phyloP scores from a whole-genome alignment of 371 early-diverging fungal species.

The Fennellomyces sp. region DNA sequence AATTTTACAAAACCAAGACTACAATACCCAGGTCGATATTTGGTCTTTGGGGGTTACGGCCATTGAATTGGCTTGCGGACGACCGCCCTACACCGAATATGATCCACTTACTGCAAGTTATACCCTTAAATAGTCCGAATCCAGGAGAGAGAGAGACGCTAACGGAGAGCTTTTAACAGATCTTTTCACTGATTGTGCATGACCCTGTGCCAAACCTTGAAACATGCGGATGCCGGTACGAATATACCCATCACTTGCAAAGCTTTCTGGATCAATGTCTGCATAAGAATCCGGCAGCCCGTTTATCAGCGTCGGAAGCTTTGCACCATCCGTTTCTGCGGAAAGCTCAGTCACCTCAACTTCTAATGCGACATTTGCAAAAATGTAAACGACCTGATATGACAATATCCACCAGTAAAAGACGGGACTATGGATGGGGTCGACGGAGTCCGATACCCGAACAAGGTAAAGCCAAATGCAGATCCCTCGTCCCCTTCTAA shows the following conservation, averaged over 20 bases:
- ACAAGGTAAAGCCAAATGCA: too few species aligned
- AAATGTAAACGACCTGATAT: not conserved
- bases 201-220: slow-evolving; percentile 34
- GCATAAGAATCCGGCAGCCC: slow-evolving; percentile 65
- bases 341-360: slow-evolving; percentile 23
- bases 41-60: slow-evolving; percentile 97
- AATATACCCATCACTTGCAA: slow-evolving; percentile 16
- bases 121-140: not conserved
- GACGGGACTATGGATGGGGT: not conserved
- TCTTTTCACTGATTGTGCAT: slow-evolving; percentile 38
- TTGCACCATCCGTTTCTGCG: slow-evolving; percentile 66
- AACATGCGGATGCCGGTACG: slow-evolving; percentile 4
- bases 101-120: slow-evolving; percentile 76
- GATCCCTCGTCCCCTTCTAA: not conserved
- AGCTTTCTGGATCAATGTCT: slow-evolving; percentile 47
- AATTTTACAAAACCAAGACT: slow-evolving; percentile 74
- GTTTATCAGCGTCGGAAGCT: slow-evolving; percentile 70
- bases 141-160: not conserved
- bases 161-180: slow-evolving; percentile 13
- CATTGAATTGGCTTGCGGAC: slow-evolving; percentile 92
- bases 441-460: not conserved
- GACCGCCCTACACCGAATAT: slow-evolving; percentile 89
- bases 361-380: not conserved
- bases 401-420: not conserved
- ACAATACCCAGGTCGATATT: slow-evolving; percentile 81